A percentile compares a stretch with the other conserved stretches of the same genome.
phyloP scores from a whole-genome alignment of 2,329 filamentous ascomycete species.

The Alternaria gansuensis region DNA sequence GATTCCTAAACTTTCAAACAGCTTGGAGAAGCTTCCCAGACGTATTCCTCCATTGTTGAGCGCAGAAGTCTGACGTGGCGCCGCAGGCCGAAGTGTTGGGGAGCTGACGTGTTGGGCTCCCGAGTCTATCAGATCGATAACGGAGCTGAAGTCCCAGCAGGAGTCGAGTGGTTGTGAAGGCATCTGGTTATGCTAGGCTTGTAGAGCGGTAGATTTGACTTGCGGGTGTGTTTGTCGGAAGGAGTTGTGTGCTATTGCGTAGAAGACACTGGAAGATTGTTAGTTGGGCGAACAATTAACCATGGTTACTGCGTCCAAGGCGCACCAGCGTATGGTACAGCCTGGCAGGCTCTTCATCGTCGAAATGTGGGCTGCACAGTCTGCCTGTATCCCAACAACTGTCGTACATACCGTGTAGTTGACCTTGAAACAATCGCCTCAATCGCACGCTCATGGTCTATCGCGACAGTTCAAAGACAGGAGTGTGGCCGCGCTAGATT shows the following conservation, averaged over 20 bases:
- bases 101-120: constrained; percentile 35
- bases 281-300: constrained; percentile 21
- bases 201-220: neutral
- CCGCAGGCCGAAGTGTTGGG: constrained; percentile 26
- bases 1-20: constrained; percentile 58
- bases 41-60: constrained; percentile 29
- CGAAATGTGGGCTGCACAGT: neutral
- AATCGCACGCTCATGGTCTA: constrained; percentile 46
- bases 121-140: constrained; percentile 54
- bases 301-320: neutral
- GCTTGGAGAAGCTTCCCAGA: constrained; percentile 58
- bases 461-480: constrained; percentile 20
- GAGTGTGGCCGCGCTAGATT: constrained; percentile 23
- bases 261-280: constrained; percentile 26
- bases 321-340: neutral
- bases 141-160: constrained; percentile 59
- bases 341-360: neutral
- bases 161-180: constrained; percentile 48
- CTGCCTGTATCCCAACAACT: constrained; percentile 13
- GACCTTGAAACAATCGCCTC: constrained; percentile 42
- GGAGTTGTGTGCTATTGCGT: constrained; percentile 26
- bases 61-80: constrained; percentile 17
- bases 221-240: constrained; percentile 9
- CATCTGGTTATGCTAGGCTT: constrained; percentile 32
- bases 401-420: constrained; percentile 39